Conservation (phyloP, 306 rosid genomes). For the Cucumis hystrix region DNA sequence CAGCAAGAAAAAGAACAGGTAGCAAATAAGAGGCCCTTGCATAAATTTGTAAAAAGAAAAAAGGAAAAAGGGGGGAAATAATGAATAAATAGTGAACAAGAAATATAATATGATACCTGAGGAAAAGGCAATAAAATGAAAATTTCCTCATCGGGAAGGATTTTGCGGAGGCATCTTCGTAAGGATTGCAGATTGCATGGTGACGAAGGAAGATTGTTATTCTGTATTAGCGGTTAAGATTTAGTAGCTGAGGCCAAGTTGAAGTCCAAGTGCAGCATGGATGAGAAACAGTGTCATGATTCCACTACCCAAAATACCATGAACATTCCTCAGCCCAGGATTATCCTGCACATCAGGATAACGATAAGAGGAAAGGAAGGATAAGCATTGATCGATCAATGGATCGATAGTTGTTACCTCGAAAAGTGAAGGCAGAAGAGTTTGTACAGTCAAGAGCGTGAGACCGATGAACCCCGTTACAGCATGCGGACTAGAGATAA, state of each 20-base stretch:
- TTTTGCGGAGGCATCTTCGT: neutral
- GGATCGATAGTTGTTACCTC: slow-evolving; percentile 45
- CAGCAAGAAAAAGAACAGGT: neutral
- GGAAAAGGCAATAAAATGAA: neutral
- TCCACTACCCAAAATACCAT: slow-evolving; percentile 77
- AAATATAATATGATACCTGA: neutral
- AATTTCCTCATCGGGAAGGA: neutral
- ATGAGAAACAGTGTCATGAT: slow-evolving; percentile 81
- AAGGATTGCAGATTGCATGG: neutral
- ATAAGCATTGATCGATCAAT: neutral
- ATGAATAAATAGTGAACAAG: neutral
- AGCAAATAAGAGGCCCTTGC: neutral
- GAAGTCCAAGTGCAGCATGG: slow-evolving; percentile 83
- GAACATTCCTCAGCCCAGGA: slow-evolving; percentile 63
- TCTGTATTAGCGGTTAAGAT: neutral
- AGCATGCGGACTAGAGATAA: slow-evolving; percentile 65
- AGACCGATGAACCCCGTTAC: slow-evolving; percentile 77
- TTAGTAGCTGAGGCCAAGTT: slow-evolving; percentile 63
- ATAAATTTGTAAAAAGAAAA: neutral
- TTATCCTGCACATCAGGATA: slow-evolving; percentile 40
- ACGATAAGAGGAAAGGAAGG: neutral
- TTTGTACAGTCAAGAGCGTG: slow-evolving; percentile 66
- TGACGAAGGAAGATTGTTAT: neutral
- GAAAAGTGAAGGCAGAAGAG: slow-evolving; percentile 57
- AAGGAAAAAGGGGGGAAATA: neutral